Evolutionary conservation across 2,329 filamentous ascomycete genomes (phyloP), one percentile per base, ranked within the genome.

Genomic region (Ilyonectria mors-panacis): DNA sequence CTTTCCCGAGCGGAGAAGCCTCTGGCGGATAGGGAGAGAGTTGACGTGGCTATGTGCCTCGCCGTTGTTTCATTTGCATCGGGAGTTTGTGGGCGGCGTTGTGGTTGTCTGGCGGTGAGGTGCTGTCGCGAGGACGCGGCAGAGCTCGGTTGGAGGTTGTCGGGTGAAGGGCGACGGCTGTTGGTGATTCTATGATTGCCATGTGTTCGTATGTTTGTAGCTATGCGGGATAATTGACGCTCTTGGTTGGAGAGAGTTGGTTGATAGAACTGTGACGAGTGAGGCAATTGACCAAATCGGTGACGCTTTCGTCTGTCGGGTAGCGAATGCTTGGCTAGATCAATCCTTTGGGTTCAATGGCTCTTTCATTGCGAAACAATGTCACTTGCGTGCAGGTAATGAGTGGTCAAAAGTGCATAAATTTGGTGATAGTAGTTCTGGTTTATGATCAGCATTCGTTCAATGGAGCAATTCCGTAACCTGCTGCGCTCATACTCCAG

Each of bases 161-260:
- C 35, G 23, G 48, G 28, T 10, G 48, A 33, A 33, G 48, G 28
- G 48, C 15, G 48, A 30, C 19, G 17, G 2, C 8, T 30, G 21
- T 6, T 33, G 42, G 64, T 57, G 65, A 67, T 57, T 56, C 63
- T 70, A 53, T 64, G 12, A n/a, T 39, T 45, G 44, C 19, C 44
- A 13, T 21, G 17, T 23, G 44, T 21, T 21, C 44, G 19, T 23
- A 19, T 42, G 39, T 6, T 45, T 21, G 44, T 8, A 23, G n/a
- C 9, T 21, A 2, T 45, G 44, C 39, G 44, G 9, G 44, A 45
- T 21, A 23, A 45, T 45, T 21, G 44, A 6, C 6, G 44, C 10
- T 9, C 5, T 13, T 10, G 19, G 44, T 21, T 45, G n/a, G 42
- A 45, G 7, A 21, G 44, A 45, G 44, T 45, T 45, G 44, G 19